Conservation (phyloP, 495 filamentous ascomycete genomes). For the Aspergillus cristatus region DNA sequence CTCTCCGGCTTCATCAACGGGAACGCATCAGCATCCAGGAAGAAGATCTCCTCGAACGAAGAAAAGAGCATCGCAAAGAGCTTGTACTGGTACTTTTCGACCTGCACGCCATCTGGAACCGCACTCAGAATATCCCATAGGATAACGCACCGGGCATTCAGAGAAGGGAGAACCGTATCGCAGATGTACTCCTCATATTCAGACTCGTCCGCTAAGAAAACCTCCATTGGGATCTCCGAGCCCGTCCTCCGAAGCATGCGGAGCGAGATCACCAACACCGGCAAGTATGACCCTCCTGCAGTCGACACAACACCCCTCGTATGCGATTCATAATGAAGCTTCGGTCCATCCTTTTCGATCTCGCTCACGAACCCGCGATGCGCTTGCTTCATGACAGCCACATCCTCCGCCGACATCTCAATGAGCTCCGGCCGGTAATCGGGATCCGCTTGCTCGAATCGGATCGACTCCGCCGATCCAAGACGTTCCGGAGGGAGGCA, state of each 20-base stretch:
- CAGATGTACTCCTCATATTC: slow-evolving; percentile 43
- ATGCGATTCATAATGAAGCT: slow-evolving; percentile 24
- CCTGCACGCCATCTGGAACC: slow-evolving; percentile 12
- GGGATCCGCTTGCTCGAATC: slow-evolving; percentile 15
- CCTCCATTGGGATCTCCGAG: slow-evolving; percentile 44
- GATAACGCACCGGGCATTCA: slow-evolving; percentile 41
- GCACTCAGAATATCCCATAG: slow-evolving; percentile 27
- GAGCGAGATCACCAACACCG: slow-evolving; percentile 36
- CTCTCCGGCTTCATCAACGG: slow-evolving; percentile 36
- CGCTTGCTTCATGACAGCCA: slow-evolving; percentile 19
- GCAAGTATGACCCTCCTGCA: slow-evolving; percentile 28
- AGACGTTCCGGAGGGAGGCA: slow-evolving; percentile 13
- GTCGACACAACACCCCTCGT: slow-evolving; percentile 39
- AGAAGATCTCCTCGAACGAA: slow-evolving; percentile 45
- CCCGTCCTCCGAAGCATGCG: slow-evolving; percentile 44
- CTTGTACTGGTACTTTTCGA: slow-evolving; percentile 45
- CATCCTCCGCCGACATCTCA: slow-evolving; percentile 21
- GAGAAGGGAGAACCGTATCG: slow-evolving; percentile 32
- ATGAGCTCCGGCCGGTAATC: slow-evolving; percentile 19
- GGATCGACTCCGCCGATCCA: slow-evolving; percentile 12
- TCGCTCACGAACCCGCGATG: slow-evolving; percentile 29
- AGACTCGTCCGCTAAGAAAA: slow-evolving; percentile 36
- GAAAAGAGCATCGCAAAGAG: slow-evolving; percentile 45
- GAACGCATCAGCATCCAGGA: slow-evolving; percentile 45
- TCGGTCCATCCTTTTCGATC: slow-evolving; percentile 21